phyloP scores from a whole-genome alignment of 2,329 filamentous ascomycete species.

The Aspergillus neoniger region DNA sequence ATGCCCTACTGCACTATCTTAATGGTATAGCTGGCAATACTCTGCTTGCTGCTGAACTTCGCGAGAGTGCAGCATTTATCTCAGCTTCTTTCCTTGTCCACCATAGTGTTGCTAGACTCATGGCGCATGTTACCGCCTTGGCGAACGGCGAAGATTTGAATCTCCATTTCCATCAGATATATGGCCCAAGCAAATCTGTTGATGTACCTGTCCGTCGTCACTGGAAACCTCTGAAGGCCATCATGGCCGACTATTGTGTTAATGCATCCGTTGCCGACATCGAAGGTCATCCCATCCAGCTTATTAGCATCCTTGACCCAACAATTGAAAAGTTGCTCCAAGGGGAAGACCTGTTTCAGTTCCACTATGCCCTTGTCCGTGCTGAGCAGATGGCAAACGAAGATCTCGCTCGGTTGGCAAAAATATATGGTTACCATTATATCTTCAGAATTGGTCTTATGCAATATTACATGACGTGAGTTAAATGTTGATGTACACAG shows the following conservation, averaged over 20 bases:
- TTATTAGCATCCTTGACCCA: conserved; percentile 20
- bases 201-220: conserved; percentile 15
- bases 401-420: conserved; percentile 20
- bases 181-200: background rate
- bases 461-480: conserved; percentile 32
- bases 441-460: conserved; percentile 30
- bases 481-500: background rate
- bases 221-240: conserved; percentile 14
- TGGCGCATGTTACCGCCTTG: conserved; percentile 18
- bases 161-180: conserved; percentile 5
- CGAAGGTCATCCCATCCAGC: conserved; percentile 25
- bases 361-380: conserved; percentile 21
- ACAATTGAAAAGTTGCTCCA: conserved; percentile 16
- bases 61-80: conserved; percentile 20
- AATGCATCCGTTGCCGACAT: conserved; percentile 25
- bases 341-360: conserved; percentile 13
- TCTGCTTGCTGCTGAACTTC: conserved; percentile 3
- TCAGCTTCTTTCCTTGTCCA: conserved; percentile 18
- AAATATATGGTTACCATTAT: conserved; percentile 28
- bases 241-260: conserved; percentile 18
- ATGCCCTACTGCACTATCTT: background rate
- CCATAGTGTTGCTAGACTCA: conserved; percentile 21
- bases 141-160: conserved; percentile 4
- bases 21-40: conserved; percentile 8
- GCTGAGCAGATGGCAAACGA: conserved; percentile 27